Percentiles rank a stretch among this genome's conserved stretches.
These are phyloP conservation scores for Cystobasidium slooffiae DNA, from an alignment of 1,284 basidiomycete genomes.

Conservation along the genomic window DNA sequence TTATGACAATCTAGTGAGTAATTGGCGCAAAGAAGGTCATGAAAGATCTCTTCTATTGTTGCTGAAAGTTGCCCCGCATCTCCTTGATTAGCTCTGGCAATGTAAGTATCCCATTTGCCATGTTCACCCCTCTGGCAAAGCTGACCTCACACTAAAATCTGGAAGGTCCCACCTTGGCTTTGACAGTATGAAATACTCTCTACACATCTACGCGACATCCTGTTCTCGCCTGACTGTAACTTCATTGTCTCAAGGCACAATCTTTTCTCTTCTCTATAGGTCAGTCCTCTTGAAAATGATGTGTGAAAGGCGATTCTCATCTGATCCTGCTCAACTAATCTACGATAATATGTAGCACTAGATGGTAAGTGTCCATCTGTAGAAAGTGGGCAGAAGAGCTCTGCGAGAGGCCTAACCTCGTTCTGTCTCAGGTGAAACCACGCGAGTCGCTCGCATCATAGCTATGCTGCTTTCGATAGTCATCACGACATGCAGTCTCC, in stretches of 20 bases:
- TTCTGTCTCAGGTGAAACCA: constrained; percentile 27
- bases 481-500: constrained; percentile 43
- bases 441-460: constrained; percentile 36
- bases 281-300: no score
- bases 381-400: no score
- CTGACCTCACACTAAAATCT: neutral
- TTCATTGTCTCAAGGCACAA: constrained; percentile 24
- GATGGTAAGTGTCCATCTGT: constrained; percentile 9
- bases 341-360: constrained; percentile 7
- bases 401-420: no score
- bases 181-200: neutral
- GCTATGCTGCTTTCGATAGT: constrained; percentile 41
- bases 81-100: constrained; percentile 14
- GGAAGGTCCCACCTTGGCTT: constrained; percentile 11
- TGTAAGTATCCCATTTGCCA: neutral
- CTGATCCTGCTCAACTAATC: no score
- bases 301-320: no score
- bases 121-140: neutral
- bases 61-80: neutral
- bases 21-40: no score
- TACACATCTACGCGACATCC: no score
- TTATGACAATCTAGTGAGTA: constrained; percentile 25
- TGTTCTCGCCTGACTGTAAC: neutral
- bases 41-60: neutral
- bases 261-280: constrained; percentile 43